Conservation (phyloP, 1,284 basidiomycete genomes). For the Cryptococcus deneoformans region DNA sequence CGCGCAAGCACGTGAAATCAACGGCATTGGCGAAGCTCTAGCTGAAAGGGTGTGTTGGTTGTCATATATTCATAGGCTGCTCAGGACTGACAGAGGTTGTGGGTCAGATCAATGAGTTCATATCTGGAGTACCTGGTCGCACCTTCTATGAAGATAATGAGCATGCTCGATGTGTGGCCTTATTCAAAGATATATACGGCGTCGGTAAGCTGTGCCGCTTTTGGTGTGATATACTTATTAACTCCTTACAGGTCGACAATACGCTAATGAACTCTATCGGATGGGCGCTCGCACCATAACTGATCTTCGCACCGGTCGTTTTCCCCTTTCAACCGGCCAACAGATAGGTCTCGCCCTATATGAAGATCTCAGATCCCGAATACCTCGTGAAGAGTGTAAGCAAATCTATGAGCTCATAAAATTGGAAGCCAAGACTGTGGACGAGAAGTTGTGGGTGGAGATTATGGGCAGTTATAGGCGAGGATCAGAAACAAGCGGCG, state of each 20-base stretch:
- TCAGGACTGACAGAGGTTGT: too few species aligned
- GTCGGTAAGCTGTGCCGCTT: slow-evolving; percentile 55
- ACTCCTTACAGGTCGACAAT: slow-evolving; percentile 28
- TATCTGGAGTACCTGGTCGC: slow-evolving; percentile 33
- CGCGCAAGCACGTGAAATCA: slow-evolving; percentile 62
- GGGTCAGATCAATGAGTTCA: slow-evolving; percentile 44
- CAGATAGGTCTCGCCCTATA: slow-evolving; percentile 72
- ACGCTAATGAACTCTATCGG: slow-evolving; percentile 68
- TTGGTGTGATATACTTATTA: slow-evolving; percentile 37
- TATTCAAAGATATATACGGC: slow-evolving; percentile 78
- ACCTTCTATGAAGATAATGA: slow-evolving; percentile 42
- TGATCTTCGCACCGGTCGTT: slow-evolving; percentile 61
- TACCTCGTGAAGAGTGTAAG: slow-evolving; percentile 75
- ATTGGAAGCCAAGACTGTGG: slow-evolving; percentile 64
- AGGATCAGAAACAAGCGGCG: slow-evolving; percentile 73
- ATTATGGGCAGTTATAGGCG: slow-evolving; percentile 89
- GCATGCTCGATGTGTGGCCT: slow-evolving; percentile 31
- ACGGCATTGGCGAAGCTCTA: slow-evolving; percentile 68
- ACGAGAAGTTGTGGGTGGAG: slow-evolving; percentile 68
- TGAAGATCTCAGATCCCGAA: slow-evolving; percentile 67
- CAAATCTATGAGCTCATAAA: slow-evolving; percentile 69
- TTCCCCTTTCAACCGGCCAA: slow-evolving; percentile 64
- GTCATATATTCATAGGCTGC: background rate
- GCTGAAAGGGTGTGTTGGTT: slow-evolving; percentile 61
- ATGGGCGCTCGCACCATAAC: slow-evolving; percentile 74